Evolutionary conservation across 2,329 filamentous ascomycete genomes (phyloP).

Genomic region (Dactylonectria macrodidyma): DNA sequence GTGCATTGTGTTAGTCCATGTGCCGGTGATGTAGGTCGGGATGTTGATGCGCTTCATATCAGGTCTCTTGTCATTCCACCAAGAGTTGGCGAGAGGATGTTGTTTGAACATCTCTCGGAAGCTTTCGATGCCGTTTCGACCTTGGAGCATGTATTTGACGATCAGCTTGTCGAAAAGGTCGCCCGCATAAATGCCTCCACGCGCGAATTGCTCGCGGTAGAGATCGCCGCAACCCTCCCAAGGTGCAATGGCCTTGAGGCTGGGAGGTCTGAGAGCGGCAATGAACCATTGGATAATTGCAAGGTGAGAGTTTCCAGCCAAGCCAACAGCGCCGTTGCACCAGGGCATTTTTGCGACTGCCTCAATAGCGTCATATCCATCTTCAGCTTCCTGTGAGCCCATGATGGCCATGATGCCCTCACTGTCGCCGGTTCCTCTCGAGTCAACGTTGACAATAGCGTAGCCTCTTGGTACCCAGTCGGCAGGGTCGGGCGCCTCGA

Average conservation of each 20-base stretch:
- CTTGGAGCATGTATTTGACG: conserved; percentile 38
- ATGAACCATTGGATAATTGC: conserved; percentile 29
- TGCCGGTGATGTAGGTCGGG: conserved; percentile 43
- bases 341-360: conserved; percentile 21
- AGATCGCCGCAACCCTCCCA: conserved; percentile 27
- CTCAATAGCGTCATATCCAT: conserved; percentile 29
- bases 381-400: conserved; percentile 26
- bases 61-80: conserved; percentile 45
- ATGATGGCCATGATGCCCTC: conserved; percentile 20
- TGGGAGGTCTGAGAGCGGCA: conserved; percentile 7
- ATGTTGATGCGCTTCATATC: conserved; percentile 42
- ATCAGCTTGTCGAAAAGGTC: conserved; percentile 35
- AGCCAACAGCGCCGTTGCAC: conserved; percentile 22
- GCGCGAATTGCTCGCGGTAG: conserved; percentile 41
- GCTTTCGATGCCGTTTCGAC: conserved; percentile 40
- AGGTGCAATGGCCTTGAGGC: conserved; percentile 30
- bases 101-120: conserved; percentile 38
- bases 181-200: conserved; percentile 41
- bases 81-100: conserved; percentile 38
- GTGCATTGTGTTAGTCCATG: conserved; percentile 45
- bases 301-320: conserved; percentile 31
- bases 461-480: conserved; percentile 26
- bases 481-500: conserved; percentile 26
- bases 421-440: conserved; percentile 12
- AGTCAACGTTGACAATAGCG: conserved; percentile 23